Conservation (phyloP, 2,329 filamentous ascomycete species). For the Phyllosticta citribraziliensis region DNA sequence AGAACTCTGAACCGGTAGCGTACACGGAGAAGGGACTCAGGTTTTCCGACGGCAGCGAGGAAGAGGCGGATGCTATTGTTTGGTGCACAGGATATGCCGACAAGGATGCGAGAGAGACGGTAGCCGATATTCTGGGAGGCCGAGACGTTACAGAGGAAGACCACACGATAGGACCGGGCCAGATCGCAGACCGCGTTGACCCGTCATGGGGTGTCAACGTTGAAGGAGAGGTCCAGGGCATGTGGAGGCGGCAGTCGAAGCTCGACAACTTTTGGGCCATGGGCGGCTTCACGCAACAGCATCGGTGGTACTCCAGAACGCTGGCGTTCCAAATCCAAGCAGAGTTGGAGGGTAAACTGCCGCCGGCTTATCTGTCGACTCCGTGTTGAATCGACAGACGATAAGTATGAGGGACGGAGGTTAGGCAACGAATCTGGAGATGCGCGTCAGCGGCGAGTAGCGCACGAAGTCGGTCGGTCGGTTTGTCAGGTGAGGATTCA, state of each 20-base stretch:
- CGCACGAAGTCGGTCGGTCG: too few relatives aligned
- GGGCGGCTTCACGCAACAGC: conserved; percentile 5
- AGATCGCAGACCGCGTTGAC: conserved; percentile 26
- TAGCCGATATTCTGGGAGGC: conserved; percentile 18
- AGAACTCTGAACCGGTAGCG: conserved; percentile 26
- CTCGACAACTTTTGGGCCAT: not conserved
- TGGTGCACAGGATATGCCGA: conserved; percentile 38
- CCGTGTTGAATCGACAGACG: not conserved
- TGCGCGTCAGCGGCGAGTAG: too few relatives aligned
- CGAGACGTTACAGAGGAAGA: not conserved
- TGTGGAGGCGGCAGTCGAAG: conserved; percentile 3
- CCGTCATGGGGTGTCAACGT: conserved; percentile 33
- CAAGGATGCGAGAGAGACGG: conserved; percentile 23
- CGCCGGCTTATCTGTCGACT: not conserved
- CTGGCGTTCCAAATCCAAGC: conserved; percentile 1
- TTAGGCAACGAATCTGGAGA: too few relatives aligned
- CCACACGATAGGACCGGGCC: conserved; percentile 17
- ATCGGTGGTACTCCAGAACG: conserved; percentile 2
- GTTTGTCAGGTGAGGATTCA: too few relatives aligned
- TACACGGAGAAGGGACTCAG: conserved; percentile 31
- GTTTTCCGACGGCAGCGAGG: conserved; percentile 33
- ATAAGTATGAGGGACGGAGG: not conserved
- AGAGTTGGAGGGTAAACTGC: not conserved
- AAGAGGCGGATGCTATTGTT: conserved; percentile 38
- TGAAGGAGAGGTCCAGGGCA: conserved; percentile 17